These are phyloP conservation scores for Aspergillus sp. DNA, from an alignment of 2,329 filamentous ascomycete species.

Conservation along the genomic window DNA sequence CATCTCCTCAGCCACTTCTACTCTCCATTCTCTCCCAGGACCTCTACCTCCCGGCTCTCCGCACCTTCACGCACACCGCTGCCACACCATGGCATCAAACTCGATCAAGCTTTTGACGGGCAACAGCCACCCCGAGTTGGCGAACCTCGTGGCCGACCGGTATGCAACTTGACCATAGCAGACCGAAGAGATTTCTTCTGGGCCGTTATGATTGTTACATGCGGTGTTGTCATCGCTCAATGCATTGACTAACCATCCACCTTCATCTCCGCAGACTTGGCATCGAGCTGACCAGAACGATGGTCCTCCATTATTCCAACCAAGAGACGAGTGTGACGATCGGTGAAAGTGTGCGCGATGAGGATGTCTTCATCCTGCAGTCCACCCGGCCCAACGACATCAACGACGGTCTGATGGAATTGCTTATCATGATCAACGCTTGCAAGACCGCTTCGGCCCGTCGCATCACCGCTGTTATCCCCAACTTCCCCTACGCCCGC, in stretches of 20 bases:
- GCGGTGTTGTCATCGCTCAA: neutral
- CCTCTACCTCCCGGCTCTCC: neutral
- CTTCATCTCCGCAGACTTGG: slow-evolving; percentile 50
- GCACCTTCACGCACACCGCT: slow-evolving; percentile 6
- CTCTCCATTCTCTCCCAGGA: neutral
- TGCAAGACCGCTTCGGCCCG: slow-evolving; percentile 83
- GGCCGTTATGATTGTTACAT: neutral
- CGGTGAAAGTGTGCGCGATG: slow-evolving; percentile 91
- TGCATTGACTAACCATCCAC: slow-evolving; percentile 5
- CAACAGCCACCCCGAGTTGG: slow-evolving; percentile 72
- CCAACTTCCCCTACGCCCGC: slow-evolving; percentile 93
- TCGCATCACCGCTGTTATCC: slow-evolving; percentile 91
- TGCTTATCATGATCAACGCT: slow-evolving; percentile 97
- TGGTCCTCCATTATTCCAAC: slow-evolving; percentile 67
- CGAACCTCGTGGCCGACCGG: slow-evolving; percentile 67
- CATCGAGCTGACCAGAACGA: slow-evolving; percentile 67
- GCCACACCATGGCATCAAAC: slow-evolving; percentile 62
- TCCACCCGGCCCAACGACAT: slow-evolving; percentile 94
- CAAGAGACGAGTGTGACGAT: slow-evolving; percentile 72
- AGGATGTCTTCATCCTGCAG: slow-evolving; percentile 97
- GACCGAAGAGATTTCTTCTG: neutral
- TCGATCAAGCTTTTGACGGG: slow-evolving; percentile 74
- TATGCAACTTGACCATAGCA: slow-evolving; percentile 35
- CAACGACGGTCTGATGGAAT: slow-evolving; percentile 97
- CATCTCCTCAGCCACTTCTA: neutral